phyloP scores from a whole-genome alignment of 2,329 filamentous ascomycete genomes.

The Calonectria pseudoturangicola region DNA sequence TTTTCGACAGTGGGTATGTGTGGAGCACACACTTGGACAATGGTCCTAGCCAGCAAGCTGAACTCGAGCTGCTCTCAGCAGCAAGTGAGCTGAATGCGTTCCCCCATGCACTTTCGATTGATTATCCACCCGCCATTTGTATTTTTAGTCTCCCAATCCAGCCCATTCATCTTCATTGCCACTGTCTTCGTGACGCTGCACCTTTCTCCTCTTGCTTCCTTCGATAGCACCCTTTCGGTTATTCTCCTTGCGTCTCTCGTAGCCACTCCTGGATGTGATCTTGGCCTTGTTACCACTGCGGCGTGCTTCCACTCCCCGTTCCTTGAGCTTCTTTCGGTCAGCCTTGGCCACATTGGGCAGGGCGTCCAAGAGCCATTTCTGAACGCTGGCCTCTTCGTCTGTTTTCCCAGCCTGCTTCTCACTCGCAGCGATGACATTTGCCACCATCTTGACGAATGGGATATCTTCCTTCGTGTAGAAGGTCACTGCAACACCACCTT shows the following conservation, averaged over 20 bases:
- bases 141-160: slow-evolving; percentile 62
- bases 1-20: slow-evolving; percentile 5
- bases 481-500: slow-evolving; percentile 92
- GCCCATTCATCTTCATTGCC: slow-evolving; percentile 65
- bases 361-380: slow-evolving; percentile 91
- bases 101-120: background rate
- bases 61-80: slow-evolving; percentile 13
- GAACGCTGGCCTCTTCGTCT: slow-evolving; percentile 75
- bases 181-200: slow-evolving; percentile 51
- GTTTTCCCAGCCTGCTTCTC: slow-evolving; percentile 80
- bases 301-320: slow-evolving; percentile 85
- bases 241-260: slow-evolving; percentile 81
- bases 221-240: slow-evolving; percentile 78
- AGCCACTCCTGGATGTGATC: slow-evolving; percentile 90
- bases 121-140: background rate
- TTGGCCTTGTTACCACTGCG: slow-evolving; percentile 69
- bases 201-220: slow-evolving; percentile 75
- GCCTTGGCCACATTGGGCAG: slow-evolving; percentile 89
- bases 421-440: slow-evolving; percentile 91
- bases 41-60: background rate
- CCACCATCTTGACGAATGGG: slow-evolving; percentile 90
- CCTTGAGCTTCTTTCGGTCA: slow-evolving; percentile 88
- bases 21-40: background rate
- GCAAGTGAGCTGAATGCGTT: slow-evolving; percentile 5
- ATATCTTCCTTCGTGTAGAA: slow-evolving; percentile 98